Evolutionary conservation across 805 yeast species (phyloP).

Genomic region (Pichia occidentalis): DNA sequence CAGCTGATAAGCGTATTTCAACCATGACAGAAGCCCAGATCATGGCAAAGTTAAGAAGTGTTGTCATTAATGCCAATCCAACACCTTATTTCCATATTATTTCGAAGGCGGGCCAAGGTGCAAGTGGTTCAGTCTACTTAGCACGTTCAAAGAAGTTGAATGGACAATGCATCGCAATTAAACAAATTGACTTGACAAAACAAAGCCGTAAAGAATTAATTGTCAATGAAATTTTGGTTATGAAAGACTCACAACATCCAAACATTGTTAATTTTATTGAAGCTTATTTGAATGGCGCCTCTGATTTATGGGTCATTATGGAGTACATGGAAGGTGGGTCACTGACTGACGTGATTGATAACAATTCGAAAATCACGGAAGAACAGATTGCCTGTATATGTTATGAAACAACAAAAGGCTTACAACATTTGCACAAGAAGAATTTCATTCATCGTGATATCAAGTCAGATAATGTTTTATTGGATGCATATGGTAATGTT

Average conservation of each 20-base stretch:
- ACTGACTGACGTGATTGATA: slow-evolving; percentile 89
- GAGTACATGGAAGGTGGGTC: slow-evolving; percentile 99
- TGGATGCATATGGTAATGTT: slow-evolving; percentile 77
- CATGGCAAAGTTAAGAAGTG: slow-evolving; percentile 71
- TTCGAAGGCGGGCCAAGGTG: slow-evolving; percentile 95
- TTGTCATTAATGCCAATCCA: slow-evolving; percentile 84
- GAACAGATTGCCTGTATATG: slow-evolving; percentile 90
- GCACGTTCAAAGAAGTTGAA: slow-evolving; percentile 53
- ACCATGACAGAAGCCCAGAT: slow-evolving; percentile 82
- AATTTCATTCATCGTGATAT: slow-evolving; percentile 95
- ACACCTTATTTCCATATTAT: slow-evolving; percentile 67
- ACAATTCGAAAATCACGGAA: slow-evolving; percentile 73
- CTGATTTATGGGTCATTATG: slow-evolving; percentile 98
- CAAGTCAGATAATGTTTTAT: slow-evolving; percentile 87
- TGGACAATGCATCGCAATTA: slow-evolving; percentile 80
- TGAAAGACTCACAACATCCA: slow-evolving; percentile 92
- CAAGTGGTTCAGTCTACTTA: slow-evolving; percentile 89
- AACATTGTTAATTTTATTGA: slow-evolving; percentile 94
- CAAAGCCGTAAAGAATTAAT: slow-evolving; percentile 95
- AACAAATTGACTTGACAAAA: slow-evolving; percentile 85
- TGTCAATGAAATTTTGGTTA: slow-evolving; percentile 90
- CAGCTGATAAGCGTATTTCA: slow-evolving; percentile 46
- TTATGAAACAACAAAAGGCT: slow-evolving; percentile 82
- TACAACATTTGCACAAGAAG: slow-evolving; percentile 85
- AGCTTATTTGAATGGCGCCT: slow-evolving; percentile 71